phyloP scores from a whole-genome alignment of 805 yeast genomes.

The Novakomyces olei region DNA sequence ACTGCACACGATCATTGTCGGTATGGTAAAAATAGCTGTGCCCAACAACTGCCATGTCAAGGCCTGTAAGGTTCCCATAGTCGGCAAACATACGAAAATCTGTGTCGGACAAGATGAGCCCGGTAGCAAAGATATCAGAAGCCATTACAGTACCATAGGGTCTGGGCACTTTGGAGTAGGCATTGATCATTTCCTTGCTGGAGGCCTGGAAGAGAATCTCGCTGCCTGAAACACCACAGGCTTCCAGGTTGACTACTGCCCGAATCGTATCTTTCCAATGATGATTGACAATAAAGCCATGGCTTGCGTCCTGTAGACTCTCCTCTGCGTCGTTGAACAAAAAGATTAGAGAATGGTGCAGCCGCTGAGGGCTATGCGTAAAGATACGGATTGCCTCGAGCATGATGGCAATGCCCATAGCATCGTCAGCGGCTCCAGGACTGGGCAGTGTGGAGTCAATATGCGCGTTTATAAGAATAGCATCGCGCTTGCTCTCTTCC shows the following conservation, averaged over 20 bases:
- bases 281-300: background rate
- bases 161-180: slow-evolving; percentile 13
- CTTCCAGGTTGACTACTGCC: slow-evolving; percentile 1
- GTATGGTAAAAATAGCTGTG: slow-evolving; percentile 3
- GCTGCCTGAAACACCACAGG: slow-evolving; percentile 3
- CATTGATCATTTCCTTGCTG: slow-evolving; percentile 31
- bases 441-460: slow-evolving; percentile 3
- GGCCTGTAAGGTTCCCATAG: slow-evolving; percentile 2
- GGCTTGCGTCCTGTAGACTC: slow-evolving; percentile 2
- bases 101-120: slow-evolving; percentile 1
- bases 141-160: slow-evolving; percentile 2
- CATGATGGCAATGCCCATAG: slow-evolving; percentile 1
- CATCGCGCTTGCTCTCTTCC: slow-evolving; percentile 1
- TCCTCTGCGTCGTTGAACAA: slow-evolving; percentile 3
- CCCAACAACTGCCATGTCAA: slow-evolving; percentile 3
- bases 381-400: slow-evolving; percentile 1
- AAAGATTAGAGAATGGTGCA: background rate
- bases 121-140: slow-evolving; percentile 2
- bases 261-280: background rate
- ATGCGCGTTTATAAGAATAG: slow-evolving; percentile 1
- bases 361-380: background rate
- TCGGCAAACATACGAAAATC: slow-evolving; percentile 3
- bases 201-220: slow-evolving; percentile 3
- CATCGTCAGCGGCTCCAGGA: slow-evolving; percentile 4
- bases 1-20: background rate